Conservation (phyloP, 1,284 basidiomycete species). For the Cryptococcus floricola region DNA sequence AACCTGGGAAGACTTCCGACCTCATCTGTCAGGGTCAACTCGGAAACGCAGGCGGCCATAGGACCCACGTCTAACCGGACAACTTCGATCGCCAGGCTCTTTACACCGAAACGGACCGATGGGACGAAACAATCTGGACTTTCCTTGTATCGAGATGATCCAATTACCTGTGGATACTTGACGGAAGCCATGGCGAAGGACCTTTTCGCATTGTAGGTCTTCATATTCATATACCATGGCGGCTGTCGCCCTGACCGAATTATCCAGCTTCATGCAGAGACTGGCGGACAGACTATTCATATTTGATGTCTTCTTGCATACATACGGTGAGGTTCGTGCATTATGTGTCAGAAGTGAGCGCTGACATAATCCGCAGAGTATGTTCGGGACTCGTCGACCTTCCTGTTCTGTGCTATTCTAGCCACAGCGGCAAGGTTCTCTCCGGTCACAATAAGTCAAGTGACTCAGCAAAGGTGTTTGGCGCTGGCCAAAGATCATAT, state of each 20-base stretch:
- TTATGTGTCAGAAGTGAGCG: no score
- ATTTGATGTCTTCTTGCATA: constrained; percentile 6
- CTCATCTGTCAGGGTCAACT: neutral
- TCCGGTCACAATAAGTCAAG: neutral
- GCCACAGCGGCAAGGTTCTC: constrained; percentile 7
- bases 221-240: neutral
- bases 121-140: neutral
- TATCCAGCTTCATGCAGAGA: constrained; percentile 6
- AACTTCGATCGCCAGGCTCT: constrained; percentile 7
- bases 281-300: constrained; percentile 5
- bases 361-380: constrained; percentile 1
- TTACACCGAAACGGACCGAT: constrained; percentile 2
- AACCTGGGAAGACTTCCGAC: neutral
- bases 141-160: constrained; percentile 7
- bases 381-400: constrained; percentile 5
- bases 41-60: constrained; percentile 3
- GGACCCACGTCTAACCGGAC: constrained; percentile 6
- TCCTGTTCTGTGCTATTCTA: constrained; percentile 11
- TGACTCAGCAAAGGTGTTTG: constrained; percentile 4
- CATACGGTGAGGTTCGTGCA: neutral
- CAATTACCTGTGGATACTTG: constrained; percentile 12
- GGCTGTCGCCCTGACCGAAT: no score
- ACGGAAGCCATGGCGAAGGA: constrained; percentile 1
- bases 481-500: constrained; percentile 12
- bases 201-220: constrained; percentile 5